A percentile compares a stretch with the other conserved stretches of the same genome.
These are phyloP conservation scores for Saccharum spontaneum DNA, from an alignment of 176 grass and related monocot genomes.

Conservation along the genomic window DNA sequence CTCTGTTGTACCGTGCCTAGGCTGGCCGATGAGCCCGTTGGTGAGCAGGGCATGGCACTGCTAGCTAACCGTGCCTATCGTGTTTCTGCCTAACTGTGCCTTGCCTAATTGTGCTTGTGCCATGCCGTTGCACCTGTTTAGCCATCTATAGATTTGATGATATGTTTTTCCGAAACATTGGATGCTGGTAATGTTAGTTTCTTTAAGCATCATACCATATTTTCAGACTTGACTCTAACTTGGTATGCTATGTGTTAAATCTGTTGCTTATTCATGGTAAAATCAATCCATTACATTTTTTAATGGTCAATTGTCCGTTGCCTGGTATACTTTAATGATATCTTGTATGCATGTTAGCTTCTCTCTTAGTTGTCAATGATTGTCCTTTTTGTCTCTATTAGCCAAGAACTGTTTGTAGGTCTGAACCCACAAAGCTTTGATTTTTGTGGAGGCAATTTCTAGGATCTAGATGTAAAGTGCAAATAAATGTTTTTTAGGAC, in stretches of 20 bases:
- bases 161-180: background rate
- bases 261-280: background rate
- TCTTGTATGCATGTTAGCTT: background rate
- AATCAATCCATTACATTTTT: background rate
- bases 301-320: background rate
- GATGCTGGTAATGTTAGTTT: constrained; percentile 7
- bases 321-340: constrained; percentile 14
- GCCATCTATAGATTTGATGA: background rate
- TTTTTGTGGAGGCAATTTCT: background rate
- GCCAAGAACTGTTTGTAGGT: background rate
- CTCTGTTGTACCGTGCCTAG: background rate
- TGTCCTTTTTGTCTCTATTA: background rate
- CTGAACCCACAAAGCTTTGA: background rate
- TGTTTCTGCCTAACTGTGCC: background rate
- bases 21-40: background rate
- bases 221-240: background rate
- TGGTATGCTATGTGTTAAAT: constrained; percentile 15
- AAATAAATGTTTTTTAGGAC: background rate
- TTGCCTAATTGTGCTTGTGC: background rate
- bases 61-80: background rate
- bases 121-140: background rate
- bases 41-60: background rate
- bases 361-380: background rate
- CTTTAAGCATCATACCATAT: constrained; percentile 3
- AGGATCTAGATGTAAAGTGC: background rate